Evolutionary conservation across 495 filamentous ascomycete genomes (phyloP).

Genomic region (Penicillium psychrofluorescens): DNA sequence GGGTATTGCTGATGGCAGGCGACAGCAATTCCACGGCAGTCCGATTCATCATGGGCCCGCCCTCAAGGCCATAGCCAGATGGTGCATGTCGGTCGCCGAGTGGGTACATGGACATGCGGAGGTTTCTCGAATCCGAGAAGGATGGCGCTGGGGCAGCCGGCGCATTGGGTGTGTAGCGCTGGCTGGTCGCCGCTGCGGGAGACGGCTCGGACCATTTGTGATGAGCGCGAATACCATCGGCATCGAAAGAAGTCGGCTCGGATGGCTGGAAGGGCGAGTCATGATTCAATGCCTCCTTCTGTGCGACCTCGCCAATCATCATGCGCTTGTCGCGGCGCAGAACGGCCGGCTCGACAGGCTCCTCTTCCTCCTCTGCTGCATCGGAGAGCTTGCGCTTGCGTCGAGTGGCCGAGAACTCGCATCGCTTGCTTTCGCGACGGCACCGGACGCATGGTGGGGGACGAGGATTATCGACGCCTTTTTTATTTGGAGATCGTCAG

Average conservation of each 20-base stretch:
- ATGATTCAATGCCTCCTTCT: slow-evolving; percentile 22
- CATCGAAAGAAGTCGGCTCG: slow-evolving; percentile 20
- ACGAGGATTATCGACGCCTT: slow-evolving; percentile 80
- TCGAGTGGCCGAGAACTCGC: slow-evolving; percentile 93
- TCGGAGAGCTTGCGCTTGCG: slow-evolving; percentile 79
- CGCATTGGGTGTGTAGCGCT: slow-evolving; percentile 21
- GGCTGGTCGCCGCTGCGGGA: slow-evolving; percentile 5
- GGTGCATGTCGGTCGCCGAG: slow-evolving; percentile 17
- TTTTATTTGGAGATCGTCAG: not conserved
- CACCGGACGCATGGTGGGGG: slow-evolving; percentile 93
- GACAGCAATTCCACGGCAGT: slow-evolving; percentile 49
- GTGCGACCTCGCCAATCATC: slow-evolving; percentile 36
- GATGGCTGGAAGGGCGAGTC: slow-evolving; percentile 20
- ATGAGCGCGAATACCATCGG: slow-evolving; percentile 14
- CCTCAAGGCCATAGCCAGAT: slow-evolving; percentile 18
- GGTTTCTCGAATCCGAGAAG: slow-evolving; percentile 23
- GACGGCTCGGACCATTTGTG: slow-evolving; percentile 29
- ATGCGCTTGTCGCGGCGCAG: slow-evolving; percentile 46
- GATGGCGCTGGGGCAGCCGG: slow-evolving; percentile 17
- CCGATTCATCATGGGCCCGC: slow-evolving; percentile 45
- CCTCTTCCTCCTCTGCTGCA: slow-evolving; percentile 49
- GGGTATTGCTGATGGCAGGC: slow-evolving; percentile 50
- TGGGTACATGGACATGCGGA: slow-evolving; percentile 21
- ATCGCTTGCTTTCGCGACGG: slow-evolving; percentile 86
- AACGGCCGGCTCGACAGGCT: slow-evolving; percentile 30